phyloP scores from a whole-genome alignment of 352 stramenopile species.

The Phytopythium montanum region DNA sequence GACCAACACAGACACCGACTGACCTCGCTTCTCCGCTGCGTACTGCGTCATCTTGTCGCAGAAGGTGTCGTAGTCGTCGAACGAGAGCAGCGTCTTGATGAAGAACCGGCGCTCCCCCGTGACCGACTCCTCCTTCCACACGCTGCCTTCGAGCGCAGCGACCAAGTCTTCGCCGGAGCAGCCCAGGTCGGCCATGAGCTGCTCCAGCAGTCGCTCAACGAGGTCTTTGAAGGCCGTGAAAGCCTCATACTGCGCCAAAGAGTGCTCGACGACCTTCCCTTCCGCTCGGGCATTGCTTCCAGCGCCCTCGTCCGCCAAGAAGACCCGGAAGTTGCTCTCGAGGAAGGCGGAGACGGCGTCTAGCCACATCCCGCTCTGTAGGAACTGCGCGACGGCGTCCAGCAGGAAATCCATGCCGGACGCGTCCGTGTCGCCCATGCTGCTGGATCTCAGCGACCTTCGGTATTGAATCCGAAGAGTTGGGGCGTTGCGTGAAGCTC shows the following conservation, averaged over 20 bases:
- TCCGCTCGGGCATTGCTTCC: constrained; percentile 10
- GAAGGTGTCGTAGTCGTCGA: constrained; percentile 68
- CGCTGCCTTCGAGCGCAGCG: constrained; percentile 36
- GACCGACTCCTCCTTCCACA: constrained; percentile 23
- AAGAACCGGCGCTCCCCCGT: constrained; percentile 53
- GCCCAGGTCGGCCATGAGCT: constrained; percentile 49
- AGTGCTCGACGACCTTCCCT: constrained; percentile 28
- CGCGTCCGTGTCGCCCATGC: constrained; percentile 13
- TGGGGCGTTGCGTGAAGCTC: too few relatives aligned
- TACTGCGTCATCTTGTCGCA: constrained; percentile 52
- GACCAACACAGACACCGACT: background rate
- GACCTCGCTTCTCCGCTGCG: constrained; percentile 36
- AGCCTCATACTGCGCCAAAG: constrained; percentile 56
- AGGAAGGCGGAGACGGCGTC: constrained; percentile 52
- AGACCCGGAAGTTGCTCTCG: constrained; percentile 46
- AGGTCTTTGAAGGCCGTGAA: constrained; percentile 74
- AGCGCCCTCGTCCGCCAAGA: constrained; percentile 22
- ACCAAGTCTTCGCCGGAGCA: constrained; percentile 62
- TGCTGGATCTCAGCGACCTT: background rate
- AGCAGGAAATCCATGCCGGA: constrained; percentile 61
- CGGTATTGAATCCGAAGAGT: too few relatives aligned
- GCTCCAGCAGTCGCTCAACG: constrained; percentile 58
- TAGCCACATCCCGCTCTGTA: constrained; percentile 51
- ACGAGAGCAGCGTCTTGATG: constrained; percentile 69
- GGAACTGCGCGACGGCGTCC: constrained; percentile 67